Evolutionary conservation across 495 filamentous ascomycete genomes (phyloP).

Genomic region (Penicillium goetzii): DNA sequence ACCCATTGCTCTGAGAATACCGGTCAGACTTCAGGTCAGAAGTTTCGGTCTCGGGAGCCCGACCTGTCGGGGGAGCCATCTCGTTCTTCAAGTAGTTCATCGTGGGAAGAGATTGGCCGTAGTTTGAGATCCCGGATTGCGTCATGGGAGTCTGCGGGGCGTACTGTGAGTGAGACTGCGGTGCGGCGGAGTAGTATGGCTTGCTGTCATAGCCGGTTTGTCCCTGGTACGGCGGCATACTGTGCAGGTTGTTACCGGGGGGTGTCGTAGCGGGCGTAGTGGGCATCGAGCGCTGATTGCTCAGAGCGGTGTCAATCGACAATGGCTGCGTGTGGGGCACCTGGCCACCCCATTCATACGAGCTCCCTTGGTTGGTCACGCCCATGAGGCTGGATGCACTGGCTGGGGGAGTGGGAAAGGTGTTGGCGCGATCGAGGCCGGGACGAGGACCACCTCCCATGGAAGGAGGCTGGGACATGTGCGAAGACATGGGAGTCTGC

Average conservation of each 20-base stretch:
- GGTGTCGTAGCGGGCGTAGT: conserved; percentile 94
- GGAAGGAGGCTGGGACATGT: conserved; percentile 71
- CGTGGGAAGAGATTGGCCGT: conserved; percentile 59
- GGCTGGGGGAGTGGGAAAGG: conserved; percentile 92
- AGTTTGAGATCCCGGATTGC: conserved; percentile 71
- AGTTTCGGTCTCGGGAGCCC: conserved; percentile 62
- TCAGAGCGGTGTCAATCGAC: conserved; percentile 82
- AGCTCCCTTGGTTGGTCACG: conserved; percentile 72
- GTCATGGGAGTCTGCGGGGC: conserved; percentile 62
- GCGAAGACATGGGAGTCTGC: conserved; percentile 64
- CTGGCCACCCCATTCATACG: conserved; percentile 74
- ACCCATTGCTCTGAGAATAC: conserved; percentile 55
- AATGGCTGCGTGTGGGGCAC: conserved; percentile 72
- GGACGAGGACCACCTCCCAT: conserved; percentile 69
- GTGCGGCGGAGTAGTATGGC: conserved; percentile 78
- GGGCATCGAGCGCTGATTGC: conserved; percentile 85
- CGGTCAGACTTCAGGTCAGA: conserved; percentile 68
- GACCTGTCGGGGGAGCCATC: conserved; percentile 83
- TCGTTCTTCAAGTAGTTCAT: conserved; percentile 82
- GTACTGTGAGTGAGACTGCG: conserved; percentile 71
- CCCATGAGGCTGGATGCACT: conserved; percentile 90
- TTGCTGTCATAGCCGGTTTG: conserved; percentile 77
- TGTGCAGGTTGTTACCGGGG: conserved; percentile 74
- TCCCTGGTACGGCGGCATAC: conserved; percentile 74
- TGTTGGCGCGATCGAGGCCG: conserved; percentile 77